Evolutionary conservation across 2,329 filamentous ascomycete genomes (phyloP), one percentile per base, ranked within the genome.

Genomic region (Xylariomycetidae sp.): DNA sequence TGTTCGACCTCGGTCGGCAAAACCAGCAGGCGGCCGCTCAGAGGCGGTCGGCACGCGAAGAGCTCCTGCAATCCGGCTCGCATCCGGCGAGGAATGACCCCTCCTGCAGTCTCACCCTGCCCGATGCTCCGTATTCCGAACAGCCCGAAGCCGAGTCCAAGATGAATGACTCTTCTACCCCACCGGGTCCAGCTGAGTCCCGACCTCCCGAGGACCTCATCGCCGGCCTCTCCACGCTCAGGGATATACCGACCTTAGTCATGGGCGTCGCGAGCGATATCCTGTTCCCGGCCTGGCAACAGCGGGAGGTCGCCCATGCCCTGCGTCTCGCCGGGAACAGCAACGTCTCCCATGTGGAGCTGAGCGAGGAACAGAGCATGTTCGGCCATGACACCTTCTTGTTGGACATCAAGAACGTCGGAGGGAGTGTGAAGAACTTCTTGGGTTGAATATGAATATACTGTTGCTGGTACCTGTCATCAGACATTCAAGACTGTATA

Each of bases 331-430:
- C 75, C 1, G 92, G 92, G 1, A 97, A 95, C 53, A 71, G 77
- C 41, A 78, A 75, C 19, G 89, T 98, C 1, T 82, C 80, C 27
- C 88, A 98, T 60, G 76, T 92, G 11, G 92, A 98, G 66, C 67
- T 98, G 31, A 92, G 89, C 20, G 88, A 97, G 64, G 88, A 97
- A 63, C 78, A 92, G 61, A 95, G 88, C 51, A 64, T 94, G 50
- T 98, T 98, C 57, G 92, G 92, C 1, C 92, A 98, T 54, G 92
- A 98, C 57, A 97, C 90, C 0, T 98, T 98, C 58, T 62, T 98
- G 53, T 66, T 98, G 27, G 92, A 98, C 62, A 63, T 97, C 37
- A 81, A 95, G 64, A 85, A 95, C 49, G 87, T 98, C 31, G 92
- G 92, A 4, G 88, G 88, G 0, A 85, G 81, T 31, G 66, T 98